phyloP scores from a whole-genome alignment of 305 asterid species.

The Salvia sclarea region DNA sequence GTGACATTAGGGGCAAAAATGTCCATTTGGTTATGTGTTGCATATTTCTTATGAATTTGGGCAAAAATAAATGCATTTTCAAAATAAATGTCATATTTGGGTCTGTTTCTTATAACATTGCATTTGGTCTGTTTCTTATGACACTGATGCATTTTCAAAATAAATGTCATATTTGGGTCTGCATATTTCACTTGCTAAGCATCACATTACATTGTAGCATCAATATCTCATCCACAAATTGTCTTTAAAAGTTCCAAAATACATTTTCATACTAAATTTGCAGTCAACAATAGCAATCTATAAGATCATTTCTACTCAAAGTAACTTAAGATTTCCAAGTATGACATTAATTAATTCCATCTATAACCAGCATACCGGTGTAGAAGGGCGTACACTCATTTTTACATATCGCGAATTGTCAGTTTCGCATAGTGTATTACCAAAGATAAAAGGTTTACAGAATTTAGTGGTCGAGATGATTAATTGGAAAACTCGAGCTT shows the following conservation, averaged over 20 bases:
- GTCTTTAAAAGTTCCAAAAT: neutral
- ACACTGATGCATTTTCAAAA: neutral
- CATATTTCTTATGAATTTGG: too few relatives aligned
- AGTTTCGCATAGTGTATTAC: too few relatives aligned
- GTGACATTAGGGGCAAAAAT: too few relatives aligned
- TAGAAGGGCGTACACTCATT: slow-evolving; percentile 14
- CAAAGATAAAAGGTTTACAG: too few relatives aligned
- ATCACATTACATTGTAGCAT: neutral
- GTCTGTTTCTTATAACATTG: neutral
- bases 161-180: neutral
- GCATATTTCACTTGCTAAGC: slow-evolving; percentile 3
- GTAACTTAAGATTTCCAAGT: neutral
- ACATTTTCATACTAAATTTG: neutral
- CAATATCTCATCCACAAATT: neutral
- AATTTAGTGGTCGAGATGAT: too few relatives aligned
- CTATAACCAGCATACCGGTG: slow-evolving; percentile 17
- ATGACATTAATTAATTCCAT: neutral
- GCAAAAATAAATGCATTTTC: too few relatives aligned
- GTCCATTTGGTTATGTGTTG: too few relatives aligned
- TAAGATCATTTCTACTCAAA: neutral
- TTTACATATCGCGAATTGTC: too few relatives aligned
- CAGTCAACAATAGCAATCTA: neutral
- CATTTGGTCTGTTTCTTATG: neutral
- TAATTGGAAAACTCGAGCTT: too few relatives aligned
- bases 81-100: neutral